Percentiles rank a stretch among this genome's conserved stretches.
phyloP scores from a whole-genome alignment of 2,329 filamentous ascomycete species.

The Aspergillus ruber region DNA sequence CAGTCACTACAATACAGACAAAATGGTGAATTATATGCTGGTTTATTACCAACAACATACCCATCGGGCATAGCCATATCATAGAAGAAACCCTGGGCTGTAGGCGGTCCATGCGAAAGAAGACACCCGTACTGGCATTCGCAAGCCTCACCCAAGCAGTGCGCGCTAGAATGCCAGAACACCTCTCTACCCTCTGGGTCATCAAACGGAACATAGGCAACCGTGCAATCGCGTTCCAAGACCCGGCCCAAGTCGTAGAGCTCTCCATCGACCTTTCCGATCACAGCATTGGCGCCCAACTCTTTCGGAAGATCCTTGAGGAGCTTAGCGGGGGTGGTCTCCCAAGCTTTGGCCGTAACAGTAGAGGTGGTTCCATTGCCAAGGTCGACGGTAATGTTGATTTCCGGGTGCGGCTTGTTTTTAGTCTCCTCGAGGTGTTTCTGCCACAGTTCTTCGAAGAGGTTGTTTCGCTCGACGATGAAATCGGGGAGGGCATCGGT shows the following conservation, averaged over 20 bases:
- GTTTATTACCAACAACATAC: conserved; percentile 24
- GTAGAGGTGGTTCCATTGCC: conserved; percentile 35
- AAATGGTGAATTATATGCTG: neutral
- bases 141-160: conserved; percentile 90
- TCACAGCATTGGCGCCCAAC: conserved; percentile 75
- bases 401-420: conserved; percentile 40
- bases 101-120: conserved; percentile 88
- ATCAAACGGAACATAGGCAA: conserved; percentile 80
- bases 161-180: conserved; percentile 96
- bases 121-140: conserved; percentile 87
- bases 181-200: conserved; percentile 75
- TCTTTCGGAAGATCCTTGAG: conserved; percentile 74
- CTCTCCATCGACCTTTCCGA: conserved; percentile 75
- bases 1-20: conserved; percentile 8
- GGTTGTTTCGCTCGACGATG: conserved; percentile 72
- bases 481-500: conserved; percentile 58
- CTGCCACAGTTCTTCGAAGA: conserved; percentile 86
- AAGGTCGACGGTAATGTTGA: conserved; percentile 44
- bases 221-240: conserved; percentile 76
- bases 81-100: conserved; percentile 92
- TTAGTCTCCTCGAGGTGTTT: conserved; percentile 71
- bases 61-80: conserved; percentile 81
- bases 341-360: conserved; percentile 69
- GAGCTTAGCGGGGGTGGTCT: conserved; percentile 79
- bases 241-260: conserved; percentile 92